Evolutionary conservation across 441 rosid genomes (phyloP).

Genomic region (Pelargonium fulgidum): DNA sequence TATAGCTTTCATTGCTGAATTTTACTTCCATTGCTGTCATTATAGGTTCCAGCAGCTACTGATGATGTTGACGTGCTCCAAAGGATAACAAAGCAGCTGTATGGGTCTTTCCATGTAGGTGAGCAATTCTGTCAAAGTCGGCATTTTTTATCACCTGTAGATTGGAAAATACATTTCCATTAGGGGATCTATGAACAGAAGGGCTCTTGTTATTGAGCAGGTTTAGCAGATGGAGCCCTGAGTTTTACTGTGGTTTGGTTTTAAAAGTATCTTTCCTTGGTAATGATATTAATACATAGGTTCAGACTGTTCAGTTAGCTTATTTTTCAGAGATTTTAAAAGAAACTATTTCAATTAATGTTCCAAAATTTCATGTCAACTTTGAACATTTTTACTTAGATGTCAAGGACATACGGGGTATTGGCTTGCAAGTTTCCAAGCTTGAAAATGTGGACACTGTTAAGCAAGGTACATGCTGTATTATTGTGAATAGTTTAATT

Average conservation of each 20-base stretch:
- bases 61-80: conserved; percentile 68
- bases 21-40: conserved; percentile 15
- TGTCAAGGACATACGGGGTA: conserved; percentile 82
- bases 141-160: neutral
- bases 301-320: neutral
- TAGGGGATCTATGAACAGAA: neutral
- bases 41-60: conserved; percentile 75
- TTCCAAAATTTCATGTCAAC: neutral
- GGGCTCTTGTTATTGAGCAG: too few species aligned
- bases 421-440: conserved; percentile 94
- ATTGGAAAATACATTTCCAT: neutral
- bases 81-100: conserved; percentile 73
- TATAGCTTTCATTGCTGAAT: neutral
- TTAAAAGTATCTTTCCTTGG: neutral
- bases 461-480: conserved; percentile 45
- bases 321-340: neutral
- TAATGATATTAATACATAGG: conserved; percentile 3
- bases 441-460: conserved; percentile 61
- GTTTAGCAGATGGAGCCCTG: neutral
- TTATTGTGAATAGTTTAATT: neutral
- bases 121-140: conserved; percentile 21
- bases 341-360: neutral
- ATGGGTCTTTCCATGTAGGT: conserved; percentile 67
- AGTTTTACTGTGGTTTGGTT: neutral
- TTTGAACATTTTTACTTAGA: conserved; percentile 33